Base-by-base conservation (phyloP, 371 early-diverging fungal species). In the Apophysomyces trapeziformis region DNA sequence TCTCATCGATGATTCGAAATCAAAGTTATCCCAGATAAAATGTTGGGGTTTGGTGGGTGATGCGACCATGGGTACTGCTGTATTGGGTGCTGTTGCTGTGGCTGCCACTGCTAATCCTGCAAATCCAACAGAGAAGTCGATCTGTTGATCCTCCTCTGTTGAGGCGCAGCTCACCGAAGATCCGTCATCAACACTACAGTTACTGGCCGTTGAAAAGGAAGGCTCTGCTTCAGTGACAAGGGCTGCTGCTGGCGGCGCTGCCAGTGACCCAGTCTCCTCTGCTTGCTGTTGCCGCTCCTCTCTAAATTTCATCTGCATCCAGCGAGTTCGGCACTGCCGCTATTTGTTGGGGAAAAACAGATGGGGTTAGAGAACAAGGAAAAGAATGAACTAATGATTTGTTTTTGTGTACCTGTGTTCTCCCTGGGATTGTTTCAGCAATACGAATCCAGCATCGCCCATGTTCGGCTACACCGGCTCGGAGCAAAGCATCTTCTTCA, bases 381-480 rank as follows among this genome's bases (percentile, higher is more conserved):
- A 18, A 57, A 8, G 39, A 43, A 45, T 35, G 18, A 38, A n/a
- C 13, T 41, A 11, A 11, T 50, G 4, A 21, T 61, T 50, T 5
- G 9, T 21, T 18, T 50, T 50, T 50, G 18, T 21, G n/a, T 50
- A 50, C 54, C 54, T 83, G 83, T 18, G 90, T 90, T 56, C 90
- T 70, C 0, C 87, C 85, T 5, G 74, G 76, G 57, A 90, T 85
- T 18, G 60, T 58, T 7, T 77, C 79, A 6, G 88, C 76, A 45
- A 90, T 83, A 64, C 82, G 75, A 38, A 88, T 87, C 90, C 90
- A 90, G 36, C 83, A 79, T 63, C 83, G 84, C 1, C 84, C 81
- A 60, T 64, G 75, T 65, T 57, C 18, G 16, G 66, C 70, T 14
- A 82, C 77, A 0, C 83, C 87, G 6, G 70, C 57, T 56, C 69